Evolutionary conservation across 352 stramenopile genomes (phyloP), one percentile per base, ranked within the genome.

Genomic region (Pythium sukuiense): DNA sequence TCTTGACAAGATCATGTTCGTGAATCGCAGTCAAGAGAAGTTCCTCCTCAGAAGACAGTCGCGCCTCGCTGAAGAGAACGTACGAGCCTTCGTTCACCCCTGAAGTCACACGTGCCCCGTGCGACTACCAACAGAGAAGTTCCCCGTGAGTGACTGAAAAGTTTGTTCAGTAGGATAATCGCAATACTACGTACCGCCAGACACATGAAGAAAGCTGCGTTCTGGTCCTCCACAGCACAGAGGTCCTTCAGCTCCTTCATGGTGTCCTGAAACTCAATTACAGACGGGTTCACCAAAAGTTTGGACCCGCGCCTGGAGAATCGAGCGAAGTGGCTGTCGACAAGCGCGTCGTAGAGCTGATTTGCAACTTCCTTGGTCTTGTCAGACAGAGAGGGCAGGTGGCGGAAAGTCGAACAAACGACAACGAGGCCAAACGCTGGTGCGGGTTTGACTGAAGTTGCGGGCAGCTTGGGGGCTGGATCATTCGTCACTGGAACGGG

Each of bases 261-360:
- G 9, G 80, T 82, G 49, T 89, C 79, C 65, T 91, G 82, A 30
- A 94, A 92, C 43, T 94, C 82, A 62, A 94, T 87, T 7, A 92
- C 69, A 2, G 86, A 93, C n/a, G 86, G 86, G 63, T 94, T 94
- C 26, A 94, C 39, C 8, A 94, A 65, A 33, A 94, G 46, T 54
- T 83, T 80, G 11, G 76, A 89, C 0, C 81, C 81, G 62, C 77
- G 74, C 9, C 55, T 61, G 3, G 73, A 76, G 37, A 88, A 93
- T 0, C 67, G 70, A 49, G 72, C 81, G 57, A 85, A 90, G 37
- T 75, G 73, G 24, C 70, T 50, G 33, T 83, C 76, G 7, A 87
- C 73, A 1, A 94, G 72, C 18, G 76, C 77, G 18, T 88, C 56
- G 27, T 86, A 91, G 11, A 94, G 65, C 11, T 63, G 54, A 5